phyloP scores from a whole-genome alignment of 768 basidiomycete genomes.

The Lentinula lateritia region DNA sequence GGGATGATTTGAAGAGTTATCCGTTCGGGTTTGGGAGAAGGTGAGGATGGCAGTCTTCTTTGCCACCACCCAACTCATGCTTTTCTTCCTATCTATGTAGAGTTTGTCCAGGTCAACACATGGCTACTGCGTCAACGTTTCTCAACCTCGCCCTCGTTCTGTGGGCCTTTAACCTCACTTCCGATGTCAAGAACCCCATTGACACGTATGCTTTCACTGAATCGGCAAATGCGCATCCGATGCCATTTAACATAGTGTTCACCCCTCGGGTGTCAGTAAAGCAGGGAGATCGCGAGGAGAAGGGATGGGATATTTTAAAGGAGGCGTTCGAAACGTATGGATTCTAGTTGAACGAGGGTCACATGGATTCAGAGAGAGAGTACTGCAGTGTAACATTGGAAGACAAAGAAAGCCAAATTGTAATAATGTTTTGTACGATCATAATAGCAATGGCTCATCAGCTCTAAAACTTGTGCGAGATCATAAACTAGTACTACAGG shows the following conservation, averaged over 20 bases:
- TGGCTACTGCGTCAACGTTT: constrained; percentile 53
- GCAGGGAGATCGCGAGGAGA: background rate
- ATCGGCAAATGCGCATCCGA: constrained; percentile 58
- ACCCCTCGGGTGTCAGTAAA: background rate
- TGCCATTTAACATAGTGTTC: constrained; percentile 50
- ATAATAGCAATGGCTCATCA: too few species aligned
- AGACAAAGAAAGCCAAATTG: too few species aligned
- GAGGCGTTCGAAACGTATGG: constrained; percentile 3
- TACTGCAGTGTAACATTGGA: too few species aligned
- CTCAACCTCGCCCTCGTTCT: constrained; percentile 58
- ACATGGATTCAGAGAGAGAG: too few species aligned
- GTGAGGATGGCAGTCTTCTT: background rate
- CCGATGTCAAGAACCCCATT: constrained; percentile 49
- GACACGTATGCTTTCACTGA: constrained; percentile 59
- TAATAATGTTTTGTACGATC: too few species aligned
- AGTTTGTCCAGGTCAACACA: constrained; percentile 61
- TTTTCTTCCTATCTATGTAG: background rate
- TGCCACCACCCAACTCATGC: background rate
- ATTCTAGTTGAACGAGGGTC: background rate
- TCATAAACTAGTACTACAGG: too few species aligned
- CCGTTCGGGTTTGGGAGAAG: constrained; percentile 58
- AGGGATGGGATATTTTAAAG: constrained; percentile 1
- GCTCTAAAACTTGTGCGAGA: too few species aligned
- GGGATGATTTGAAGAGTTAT: constrained; percentile 48
- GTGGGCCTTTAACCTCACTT: constrained; percentile 58